phyloP scores from a whole-genome alignment of 805 yeast genomes.

The Monosporozyma unispora region DNA sequence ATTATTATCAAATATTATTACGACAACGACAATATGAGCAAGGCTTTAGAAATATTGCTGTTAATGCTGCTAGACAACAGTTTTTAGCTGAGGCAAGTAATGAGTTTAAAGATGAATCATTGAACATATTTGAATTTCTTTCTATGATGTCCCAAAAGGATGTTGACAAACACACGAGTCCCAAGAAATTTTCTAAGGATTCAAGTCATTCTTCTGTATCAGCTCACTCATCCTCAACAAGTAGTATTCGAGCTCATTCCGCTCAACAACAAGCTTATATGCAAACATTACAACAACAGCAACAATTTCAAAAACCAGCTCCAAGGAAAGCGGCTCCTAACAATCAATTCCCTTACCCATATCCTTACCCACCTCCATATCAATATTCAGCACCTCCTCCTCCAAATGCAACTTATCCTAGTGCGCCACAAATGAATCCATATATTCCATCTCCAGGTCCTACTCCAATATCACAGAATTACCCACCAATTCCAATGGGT shows the following conservation, averaged over 20 bases:
- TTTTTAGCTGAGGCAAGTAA: conserved; percentile 32
- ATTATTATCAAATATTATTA: conserved; percentile 55
- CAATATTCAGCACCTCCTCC: not conserved
- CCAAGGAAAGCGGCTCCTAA: not conserved
- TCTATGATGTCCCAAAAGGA: conserved; percentile 7
- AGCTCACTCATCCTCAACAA: not conserved
- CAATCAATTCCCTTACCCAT: not conserved
- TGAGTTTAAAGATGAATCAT: conserved; percentile 29
- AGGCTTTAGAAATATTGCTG: conserved; percentile 41
- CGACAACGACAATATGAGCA: conserved; percentile 46
- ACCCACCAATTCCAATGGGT: not conserved
- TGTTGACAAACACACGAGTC: not conserved
- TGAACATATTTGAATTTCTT: conserved; percentile 16
- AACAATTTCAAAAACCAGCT: not conserved
- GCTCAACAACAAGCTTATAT: not conserved
- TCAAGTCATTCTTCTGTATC: not conserved
- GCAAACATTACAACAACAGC: conserved; percentile 10
- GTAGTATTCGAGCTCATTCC: not conserved
- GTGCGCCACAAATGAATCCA: not conserved
- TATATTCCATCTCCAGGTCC: not conserved
- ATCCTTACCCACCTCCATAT: not conserved
- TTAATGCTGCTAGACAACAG: conserved; percentile 39
- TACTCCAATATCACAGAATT: not conserved
- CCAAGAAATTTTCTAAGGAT: not conserved
- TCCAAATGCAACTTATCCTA: not conserved